phyloP scores from a whole-genome alignment of 257 asterid species.

The Vinca minor region DNA sequence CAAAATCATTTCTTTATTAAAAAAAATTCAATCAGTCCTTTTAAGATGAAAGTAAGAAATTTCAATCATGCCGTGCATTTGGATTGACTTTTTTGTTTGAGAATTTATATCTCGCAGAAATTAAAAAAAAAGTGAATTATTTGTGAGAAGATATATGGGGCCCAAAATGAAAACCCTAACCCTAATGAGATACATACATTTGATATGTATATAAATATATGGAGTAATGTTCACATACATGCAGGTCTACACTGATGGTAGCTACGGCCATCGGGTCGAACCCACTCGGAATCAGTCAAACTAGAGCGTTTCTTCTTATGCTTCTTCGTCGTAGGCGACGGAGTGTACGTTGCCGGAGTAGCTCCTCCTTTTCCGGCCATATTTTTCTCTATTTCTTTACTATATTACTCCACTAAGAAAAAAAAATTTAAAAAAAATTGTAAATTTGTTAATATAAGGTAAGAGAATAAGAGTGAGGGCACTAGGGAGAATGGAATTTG shows the following conservation, averaged over 20 bases:
- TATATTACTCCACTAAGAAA: background rate
- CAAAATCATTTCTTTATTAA: background rate
- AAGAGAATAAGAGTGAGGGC: too few relatives aligned
- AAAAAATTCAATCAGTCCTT: background rate
- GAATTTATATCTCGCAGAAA: background rate
- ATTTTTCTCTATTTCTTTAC: slow-evolving; percentile 1
- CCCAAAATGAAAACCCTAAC: background rate
- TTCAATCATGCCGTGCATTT: too few relatives aligned
- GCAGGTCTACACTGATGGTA: slow-evolving; percentile 93
- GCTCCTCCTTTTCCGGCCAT: slow-evolving; percentile 56
- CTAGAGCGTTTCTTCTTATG: slow-evolving; percentile 36
- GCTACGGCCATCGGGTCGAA: slow-evolving; percentile 79
- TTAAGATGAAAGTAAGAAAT: background rate
- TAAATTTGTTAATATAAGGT: too few relatives aligned
- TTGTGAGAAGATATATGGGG: background rate
- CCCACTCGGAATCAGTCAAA: slow-evolving; percentile 48
- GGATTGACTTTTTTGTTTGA: too few relatives aligned
- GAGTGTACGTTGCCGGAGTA: slow-evolving; percentile 82
- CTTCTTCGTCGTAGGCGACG: slow-evolving; percentile 35
- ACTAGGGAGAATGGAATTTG: too few relatives aligned
- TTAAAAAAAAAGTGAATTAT: background rate
- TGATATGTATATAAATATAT: too few relatives aligned
- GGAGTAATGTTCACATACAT: slow-evolving; percentile 30
- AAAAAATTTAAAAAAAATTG: too few relatives aligned
- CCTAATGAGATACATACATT: too few relatives aligned